phyloP scores from a whole-genome alignment of 176 grass and related monocot species.

The Aegilops umbellulata region DNA sequence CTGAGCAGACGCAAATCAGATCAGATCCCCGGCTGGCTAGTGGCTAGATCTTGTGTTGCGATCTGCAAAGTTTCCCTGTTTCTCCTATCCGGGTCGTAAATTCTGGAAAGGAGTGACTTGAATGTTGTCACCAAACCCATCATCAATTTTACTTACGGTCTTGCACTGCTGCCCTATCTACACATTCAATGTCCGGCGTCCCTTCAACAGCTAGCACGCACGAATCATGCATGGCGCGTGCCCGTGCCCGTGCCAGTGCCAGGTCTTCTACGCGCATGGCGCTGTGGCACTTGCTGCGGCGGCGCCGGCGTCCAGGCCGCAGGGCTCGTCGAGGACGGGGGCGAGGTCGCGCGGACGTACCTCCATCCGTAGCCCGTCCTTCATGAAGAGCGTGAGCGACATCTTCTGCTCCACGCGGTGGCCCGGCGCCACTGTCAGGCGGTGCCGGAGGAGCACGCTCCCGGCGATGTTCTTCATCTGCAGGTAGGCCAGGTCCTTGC shows the following conservation, averaged over 20 bases:
- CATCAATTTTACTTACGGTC: slow-evolving; percentile 43
- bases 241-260: too few species aligned
- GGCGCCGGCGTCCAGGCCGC: background rate
- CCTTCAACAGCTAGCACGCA: slow-evolving; percentile 28
- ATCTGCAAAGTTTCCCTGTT: slow-evolving; percentile 14
- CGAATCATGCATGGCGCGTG: slow-evolving; percentile 30
- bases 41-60: slow-evolving; percentile 27
- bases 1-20: background rate
- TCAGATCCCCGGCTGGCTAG: slow-evolving; percentile 4
- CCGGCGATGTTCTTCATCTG: slow-evolving; percentile 98
- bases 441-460: slow-evolving; percentile 74
- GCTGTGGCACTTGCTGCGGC: slow-evolving; percentile 20
- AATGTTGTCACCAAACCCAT: slow-evolving; percentile 44
- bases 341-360: slow-evolving; percentile 64
- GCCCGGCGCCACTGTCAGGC: slow-evolving; percentile 60
- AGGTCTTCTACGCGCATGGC: slow-evolving; percentile 46
- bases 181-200: slow-evolving; percentile 25
- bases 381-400: slow-evolving; percentile 99
- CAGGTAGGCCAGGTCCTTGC: slow-evolving; percentile 94
- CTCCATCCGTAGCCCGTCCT: slow-evolving; percentile 81
- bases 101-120: slow-evolving; percentile 28
- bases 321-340: slow-evolving; percentile 27
- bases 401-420: slow-evolving; percentile 99
- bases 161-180: slow-evolving; percentile 45
- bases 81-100: slow-evolving; percentile 28